Percentiles rank a stretch among this genome's conserved stretches.
Evolutionary conservation across 805 yeast genomes (phyloP).

Genomic region (Lachancea nothofagi): DNA sequence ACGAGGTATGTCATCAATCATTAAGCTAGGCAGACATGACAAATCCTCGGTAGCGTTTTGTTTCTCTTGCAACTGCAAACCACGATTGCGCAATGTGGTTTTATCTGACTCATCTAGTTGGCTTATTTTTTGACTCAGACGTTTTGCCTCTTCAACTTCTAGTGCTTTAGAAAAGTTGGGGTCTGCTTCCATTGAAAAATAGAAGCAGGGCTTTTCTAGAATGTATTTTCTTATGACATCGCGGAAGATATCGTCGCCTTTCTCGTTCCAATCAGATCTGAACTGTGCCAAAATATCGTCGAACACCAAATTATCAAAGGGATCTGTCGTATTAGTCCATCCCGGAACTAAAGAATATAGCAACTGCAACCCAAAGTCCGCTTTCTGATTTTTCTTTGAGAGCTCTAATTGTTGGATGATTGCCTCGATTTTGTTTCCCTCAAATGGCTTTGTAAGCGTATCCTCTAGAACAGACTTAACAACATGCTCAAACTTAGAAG

Average conservation of each 20-base stretch:
- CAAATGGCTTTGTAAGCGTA: constrained; percentile 42
- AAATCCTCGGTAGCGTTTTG: constrained; percentile 70
- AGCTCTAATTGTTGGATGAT: constrained; percentile 84
- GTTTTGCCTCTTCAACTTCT: constrained; percentile 49
- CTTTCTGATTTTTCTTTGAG: constrained; percentile 75
- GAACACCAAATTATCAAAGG: constrained; percentile 61
- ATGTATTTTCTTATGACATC: constrained; percentile 51
- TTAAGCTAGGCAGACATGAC: constrained; percentile 73
- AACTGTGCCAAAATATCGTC: constrained; percentile 55
- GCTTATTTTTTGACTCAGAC: constrained; percentile 42
- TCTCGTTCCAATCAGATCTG: constrained; percentile 48
- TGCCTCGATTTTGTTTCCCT: constrained; percentile 65
- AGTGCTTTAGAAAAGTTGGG: constrained; percentile 47
- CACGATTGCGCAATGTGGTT: constrained; percentile 52
- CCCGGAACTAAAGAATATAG: constrained; percentile 72
- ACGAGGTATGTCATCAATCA: constrained; percentile 65
- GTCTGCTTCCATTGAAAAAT: constrained; percentile 72
- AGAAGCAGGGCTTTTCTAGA: constrained; percentile 52
- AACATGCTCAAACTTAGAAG: constrained; percentile 41
- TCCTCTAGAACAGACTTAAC: constrained; percentile 45
- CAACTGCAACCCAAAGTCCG: constrained; percentile 82
- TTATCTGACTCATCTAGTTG: constrained; percentile 51
- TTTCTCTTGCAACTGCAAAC: constrained; percentile 50
- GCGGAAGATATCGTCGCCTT: constrained; percentile 55
- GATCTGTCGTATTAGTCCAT: constrained; percentile 80